Conservation (phyloP, 768 basidiomycete genomes). For the Termitomyces sp. region DNA sequence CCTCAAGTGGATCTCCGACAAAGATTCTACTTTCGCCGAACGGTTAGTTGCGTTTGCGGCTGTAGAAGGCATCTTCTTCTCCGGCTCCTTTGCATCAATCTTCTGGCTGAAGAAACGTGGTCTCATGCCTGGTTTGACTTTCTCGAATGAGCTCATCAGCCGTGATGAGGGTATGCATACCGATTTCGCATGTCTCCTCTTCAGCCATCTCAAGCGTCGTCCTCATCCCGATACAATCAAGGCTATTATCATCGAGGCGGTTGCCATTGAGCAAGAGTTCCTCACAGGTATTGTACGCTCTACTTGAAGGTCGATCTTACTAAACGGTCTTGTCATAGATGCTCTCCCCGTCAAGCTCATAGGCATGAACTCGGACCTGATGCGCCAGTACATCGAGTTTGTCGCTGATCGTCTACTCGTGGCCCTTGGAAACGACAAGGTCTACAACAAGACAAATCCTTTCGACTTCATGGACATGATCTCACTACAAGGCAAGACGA, state of each 20-base stretch:
- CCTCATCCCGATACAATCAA: conserved; percentile 79
- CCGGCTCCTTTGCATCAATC: conserved; percentile 89
- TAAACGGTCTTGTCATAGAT: conserved; percentile 39
- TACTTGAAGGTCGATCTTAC: too few species aligned
- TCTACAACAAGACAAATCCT: conserved; percentile 78
- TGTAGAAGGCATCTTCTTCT: conserved; percentile 98
- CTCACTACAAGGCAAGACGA: conserved; percentile 93
- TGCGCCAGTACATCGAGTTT: conserved; percentile 91
- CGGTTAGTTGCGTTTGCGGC: conserved; percentile 92
- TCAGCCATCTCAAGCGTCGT: conserved; percentile 77
- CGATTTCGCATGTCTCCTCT: conserved; percentile 91
- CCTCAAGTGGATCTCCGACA: conserved; percentile 85
- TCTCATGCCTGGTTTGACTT: conserved; percentile 95
- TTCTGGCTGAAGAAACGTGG: conserved; percentile 99
- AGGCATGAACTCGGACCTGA: conserved; percentile 89
- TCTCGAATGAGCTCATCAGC: conserved; percentile 95
- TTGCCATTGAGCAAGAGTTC: conserved; percentile 85
- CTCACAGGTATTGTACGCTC: conserved; percentile 53
- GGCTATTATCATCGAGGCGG: conserved; percentile 78
- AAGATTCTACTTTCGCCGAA: conserved; percentile 79
- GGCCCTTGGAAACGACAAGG: conserved; percentile 79
- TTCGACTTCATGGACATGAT: conserved; percentile 97
- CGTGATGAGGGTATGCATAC: conserved; percentile 97
- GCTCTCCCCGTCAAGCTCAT: conserved; percentile 86
- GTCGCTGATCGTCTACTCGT: conserved; percentile 89